phyloP scores from a whole-genome alignment of 176 grass and related monocot genomes.

The Avena eriantha region DNA sequence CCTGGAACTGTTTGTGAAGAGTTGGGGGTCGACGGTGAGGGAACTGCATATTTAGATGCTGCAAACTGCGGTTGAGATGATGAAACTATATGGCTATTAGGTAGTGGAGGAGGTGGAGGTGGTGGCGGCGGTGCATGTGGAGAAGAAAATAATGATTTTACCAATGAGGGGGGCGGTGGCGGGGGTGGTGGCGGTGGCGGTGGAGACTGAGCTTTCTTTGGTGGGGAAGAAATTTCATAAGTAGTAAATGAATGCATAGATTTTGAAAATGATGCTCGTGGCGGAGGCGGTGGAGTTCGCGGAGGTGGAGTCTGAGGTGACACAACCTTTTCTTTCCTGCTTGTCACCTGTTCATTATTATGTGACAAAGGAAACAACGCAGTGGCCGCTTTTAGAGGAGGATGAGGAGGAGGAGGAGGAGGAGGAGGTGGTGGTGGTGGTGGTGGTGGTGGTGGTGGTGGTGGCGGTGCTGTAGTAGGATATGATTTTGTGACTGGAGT shows the following conservation, averaged over 20 bases:
- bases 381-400: slow-evolving; percentile 31
- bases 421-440: slow-evolving; percentile 27
- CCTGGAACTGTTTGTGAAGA: slow-evolving; percentile 22
- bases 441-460: neutral
- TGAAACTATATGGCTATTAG: slow-evolving; percentile 15
- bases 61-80: slow-evolving; percentile 26
- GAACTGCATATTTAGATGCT: slow-evolving; percentile 14
- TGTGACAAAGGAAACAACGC: slow-evolving; percentile 36
- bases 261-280: slow-evolving; percentile 36
- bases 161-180: slow-evolving; percentile 24
- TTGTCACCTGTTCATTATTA: slow-evolving; percentile 27
- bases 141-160: slow-evolving; percentile 28
- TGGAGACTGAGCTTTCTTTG: slow-evolving; percentile 36
- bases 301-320: slow-evolving; percentile 42
- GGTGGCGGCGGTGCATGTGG: slow-evolving; percentile 31
- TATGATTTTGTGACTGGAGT: slow-evolving; percentile 24
- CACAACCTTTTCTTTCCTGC: slow-evolving; percentile 24
- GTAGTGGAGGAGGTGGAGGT: slow-evolving; percentile 41
- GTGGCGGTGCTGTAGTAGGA: slow-evolving; percentile 23
- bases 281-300: slow-evolving; percentile 14
- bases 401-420: slow-evolving; percentile 32
- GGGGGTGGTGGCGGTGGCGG: slow-evolving; percentile 27
- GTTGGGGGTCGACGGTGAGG: slow-evolving; percentile 19
- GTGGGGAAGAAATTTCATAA: slow-evolving; percentile 30
- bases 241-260: slow-evolving; percentile 17